Percentiles rank a stretch among this genome's conserved stretches.
These are phyloP conservation scores for Coemansia sp. DNA, from an alignment of 192 early-diverging fungal species.

Conservation along the genomic window DNA sequence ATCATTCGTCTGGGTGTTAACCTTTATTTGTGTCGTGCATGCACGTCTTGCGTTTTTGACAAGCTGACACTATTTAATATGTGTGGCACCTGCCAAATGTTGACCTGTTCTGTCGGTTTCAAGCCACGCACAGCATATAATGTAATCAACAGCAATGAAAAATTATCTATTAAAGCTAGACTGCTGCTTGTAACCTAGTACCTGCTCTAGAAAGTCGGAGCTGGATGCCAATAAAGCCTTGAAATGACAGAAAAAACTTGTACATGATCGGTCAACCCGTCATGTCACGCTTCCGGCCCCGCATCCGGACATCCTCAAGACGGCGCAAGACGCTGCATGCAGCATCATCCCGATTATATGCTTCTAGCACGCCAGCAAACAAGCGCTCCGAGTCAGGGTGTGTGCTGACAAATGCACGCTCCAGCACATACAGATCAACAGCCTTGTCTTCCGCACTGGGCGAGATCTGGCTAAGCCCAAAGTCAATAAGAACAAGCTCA, in stretches of 20 bases:
- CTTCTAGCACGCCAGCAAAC: constrained; percentile 73
- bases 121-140: too few relatives aligned
- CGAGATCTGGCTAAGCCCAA: constrained; percentile 90
- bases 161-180: too few relatives aligned
- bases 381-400: constrained; percentile 81
- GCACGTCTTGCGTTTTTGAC: too few relatives aligned
- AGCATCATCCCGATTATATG: constrained; percentile 65
- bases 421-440: constrained; percentile 98
- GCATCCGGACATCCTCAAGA: constrained; percentile 78
- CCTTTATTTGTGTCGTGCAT: too few relatives aligned
- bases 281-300: constrained; percentile 83
- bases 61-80: too few relatives aligned
- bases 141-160: too few relatives aligned
- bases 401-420: constrained; percentile 87
- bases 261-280: constrained; percentile 57
- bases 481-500: constrained; percentile 81
- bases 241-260: not conserved
- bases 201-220: too few relatives aligned
- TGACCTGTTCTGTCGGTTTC: too few relatives aligned
- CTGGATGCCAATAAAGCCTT: too few relatives aligned
- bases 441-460: constrained; percentile 90
- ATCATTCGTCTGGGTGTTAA: too few relatives aligned
- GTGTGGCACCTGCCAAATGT: too few relatives aligned
- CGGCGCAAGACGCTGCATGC: constrained; percentile 63
- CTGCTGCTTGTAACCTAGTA: too few relatives aligned